Conservation (phyloP, 2,329 filamentous ascomycete species). For the Botrytis fragariae region DNA sequence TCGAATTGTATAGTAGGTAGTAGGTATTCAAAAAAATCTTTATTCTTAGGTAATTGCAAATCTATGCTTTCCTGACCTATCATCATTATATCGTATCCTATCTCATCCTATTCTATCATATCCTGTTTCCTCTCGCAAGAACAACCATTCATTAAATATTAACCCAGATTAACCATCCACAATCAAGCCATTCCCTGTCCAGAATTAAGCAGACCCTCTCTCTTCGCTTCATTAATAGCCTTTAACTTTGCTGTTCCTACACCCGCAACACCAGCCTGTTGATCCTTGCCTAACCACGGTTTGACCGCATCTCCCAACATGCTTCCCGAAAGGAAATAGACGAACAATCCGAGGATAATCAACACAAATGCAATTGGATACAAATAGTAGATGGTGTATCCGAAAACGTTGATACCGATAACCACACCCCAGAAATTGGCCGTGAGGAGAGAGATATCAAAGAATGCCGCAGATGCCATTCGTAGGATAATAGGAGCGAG, state of each 20-base stretch:
- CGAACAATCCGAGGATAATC: conserved; percentile 80
- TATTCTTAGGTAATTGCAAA: not conserved
- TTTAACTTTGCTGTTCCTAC: conserved; percentile 82
- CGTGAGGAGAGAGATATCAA: conserved; percentile 92
- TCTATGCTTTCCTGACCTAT: not conserved
- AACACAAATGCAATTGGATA: conserved; percentile 95
- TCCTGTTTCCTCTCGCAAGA: not conserved
- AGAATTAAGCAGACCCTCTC: conserved; percentile 30
- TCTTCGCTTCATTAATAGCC: conserved; percentile 57
- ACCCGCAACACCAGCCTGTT: conserved; percentile 76
- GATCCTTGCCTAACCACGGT: conserved; percentile 88
- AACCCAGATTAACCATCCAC: not conserved
- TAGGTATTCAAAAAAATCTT: not conserved
- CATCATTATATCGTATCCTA: not conserved
- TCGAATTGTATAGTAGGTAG: not conserved
- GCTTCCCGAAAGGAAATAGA: conserved; percentile 84
- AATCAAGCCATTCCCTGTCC: conserved; percentile 13
- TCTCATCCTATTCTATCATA: too few relatives aligned
- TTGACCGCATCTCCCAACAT: conserved; percentile 86
- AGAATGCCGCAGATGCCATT: conserved; percentile 87
- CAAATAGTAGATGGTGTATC: conserved; percentile 76
- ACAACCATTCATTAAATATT: not conserved
- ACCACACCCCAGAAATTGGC: conserved; percentile 97
- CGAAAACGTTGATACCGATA: conserved; percentile 85
- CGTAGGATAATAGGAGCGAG: conserved; percentile 84